phyloP scores from a whole-genome alignment of 106 monocot genomes.

The Acorus gramineus region DNA sequence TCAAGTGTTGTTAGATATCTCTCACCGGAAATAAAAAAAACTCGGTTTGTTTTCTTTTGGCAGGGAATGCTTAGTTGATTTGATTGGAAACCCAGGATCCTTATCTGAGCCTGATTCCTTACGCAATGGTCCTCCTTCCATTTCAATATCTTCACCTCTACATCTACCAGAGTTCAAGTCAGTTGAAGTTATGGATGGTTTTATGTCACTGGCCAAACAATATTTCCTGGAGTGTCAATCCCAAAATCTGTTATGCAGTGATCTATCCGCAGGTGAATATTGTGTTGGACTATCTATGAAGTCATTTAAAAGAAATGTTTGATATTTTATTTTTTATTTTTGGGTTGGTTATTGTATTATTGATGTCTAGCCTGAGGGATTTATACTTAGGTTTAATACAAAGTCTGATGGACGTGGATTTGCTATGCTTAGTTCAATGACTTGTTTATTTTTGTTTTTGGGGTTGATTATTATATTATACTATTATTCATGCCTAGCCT shows the following conservation, averaged over 20 bases:
- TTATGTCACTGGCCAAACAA: conserved; percentile 77
- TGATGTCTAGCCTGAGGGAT: too few species aligned
- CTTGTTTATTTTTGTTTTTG: too few species aligned
- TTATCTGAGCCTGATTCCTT: conserved; percentile 76
- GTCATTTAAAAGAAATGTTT: too few species aligned
- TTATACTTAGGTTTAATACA: too few species aligned
- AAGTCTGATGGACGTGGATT: too few species aligned
- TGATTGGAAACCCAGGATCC: conserved; percentile 64
- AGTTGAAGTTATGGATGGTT: conserved; percentile 30
- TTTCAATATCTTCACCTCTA: conserved; percentile 78
- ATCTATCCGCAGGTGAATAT: conserved; percentile 36
- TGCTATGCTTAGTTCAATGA: too few species aligned
- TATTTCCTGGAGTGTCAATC: conserved; percentile 83
- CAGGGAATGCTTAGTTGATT: conserved; percentile 96
- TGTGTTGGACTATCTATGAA: background rate
- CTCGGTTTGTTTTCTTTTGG: conserved; percentile 1
- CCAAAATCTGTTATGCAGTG: conserved; percentile 61
- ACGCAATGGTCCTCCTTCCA: conserved; percentile 73
- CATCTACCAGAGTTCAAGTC: conserved; percentile 63
- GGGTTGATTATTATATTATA: too few species aligned
- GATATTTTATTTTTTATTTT: too few species aligned
- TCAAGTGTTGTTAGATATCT: too few species aligned
- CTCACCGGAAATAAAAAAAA: too few species aligned
- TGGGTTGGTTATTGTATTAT: too few species aligned
- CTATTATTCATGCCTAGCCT: too few species aligned